These are phyloP conservation scores for Postia placenta DNA, from an alignment of 768 basidiomycete species.

Conservation along the genomic window DNA sequence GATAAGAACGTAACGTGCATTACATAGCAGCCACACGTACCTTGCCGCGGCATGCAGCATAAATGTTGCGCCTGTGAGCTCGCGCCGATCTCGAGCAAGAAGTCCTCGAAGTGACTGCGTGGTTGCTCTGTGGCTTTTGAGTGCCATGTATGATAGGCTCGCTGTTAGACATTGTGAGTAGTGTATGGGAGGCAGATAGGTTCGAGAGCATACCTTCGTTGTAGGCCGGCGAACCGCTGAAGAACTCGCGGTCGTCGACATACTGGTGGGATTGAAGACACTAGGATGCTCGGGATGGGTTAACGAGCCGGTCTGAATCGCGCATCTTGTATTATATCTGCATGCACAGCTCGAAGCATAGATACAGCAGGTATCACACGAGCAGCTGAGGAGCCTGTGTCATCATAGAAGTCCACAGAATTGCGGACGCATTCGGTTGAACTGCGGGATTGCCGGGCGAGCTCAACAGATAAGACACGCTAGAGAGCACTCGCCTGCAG, in stretches of 20 bases:
- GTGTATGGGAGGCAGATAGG: background rate
- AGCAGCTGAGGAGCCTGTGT: constrained; percentile 14
- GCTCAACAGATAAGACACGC: constrained; percentile 12
- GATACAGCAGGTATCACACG: constrained; percentile 12
- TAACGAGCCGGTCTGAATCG: background rate
- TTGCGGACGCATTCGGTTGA: constrained; percentile 16
- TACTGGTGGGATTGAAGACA: background rate
- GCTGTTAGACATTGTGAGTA: constrained; percentile 3
- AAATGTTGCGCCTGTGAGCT: constrained; percentile 1
- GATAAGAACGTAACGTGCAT: too few species aligned
- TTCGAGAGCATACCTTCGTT: constrained; percentile 10
- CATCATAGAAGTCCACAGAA: constrained; percentile 13
- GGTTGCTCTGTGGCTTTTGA: background rate
- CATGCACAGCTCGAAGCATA: background rate
- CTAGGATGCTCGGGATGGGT: background rate
- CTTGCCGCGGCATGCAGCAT: constrained; percentile 8
- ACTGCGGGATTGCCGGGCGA: constrained; percentile 12
- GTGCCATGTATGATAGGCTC: constrained; percentile 14
- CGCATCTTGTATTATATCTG: background rate
- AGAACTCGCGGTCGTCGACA: constrained; percentile 2
- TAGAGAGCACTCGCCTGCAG: background rate
- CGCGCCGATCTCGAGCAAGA: constrained; percentile 7
- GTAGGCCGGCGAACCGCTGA: constrained; percentile 8
- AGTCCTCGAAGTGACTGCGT: constrained; percentile 13
- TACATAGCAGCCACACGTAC: background rate